Conservation (phyloP, 225 moss, liverwort and hornwort genomes). For the Pleurozium schreberi region DNA sequence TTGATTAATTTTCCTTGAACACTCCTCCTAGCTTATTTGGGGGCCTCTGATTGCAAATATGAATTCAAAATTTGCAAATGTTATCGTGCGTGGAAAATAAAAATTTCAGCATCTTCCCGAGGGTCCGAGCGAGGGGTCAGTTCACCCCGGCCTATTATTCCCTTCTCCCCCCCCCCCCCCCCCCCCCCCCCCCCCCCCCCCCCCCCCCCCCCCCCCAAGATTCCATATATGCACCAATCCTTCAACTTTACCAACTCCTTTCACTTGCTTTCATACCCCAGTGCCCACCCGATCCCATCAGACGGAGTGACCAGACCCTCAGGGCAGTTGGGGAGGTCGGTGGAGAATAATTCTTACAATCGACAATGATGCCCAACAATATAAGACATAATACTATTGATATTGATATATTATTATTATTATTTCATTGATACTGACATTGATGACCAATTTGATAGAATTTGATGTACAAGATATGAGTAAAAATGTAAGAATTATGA, state of each 20-base stretch:
- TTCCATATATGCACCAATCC: neutral
- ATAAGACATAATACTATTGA: neutral
- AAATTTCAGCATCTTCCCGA: too few relatives aligned
- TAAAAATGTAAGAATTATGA: neutral
- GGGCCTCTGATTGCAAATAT: too few relatives aligned
- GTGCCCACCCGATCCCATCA: neutral
- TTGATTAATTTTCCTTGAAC: too few relatives aligned
- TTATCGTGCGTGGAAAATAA: too few relatives aligned
- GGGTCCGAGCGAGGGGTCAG: too few relatives aligned
- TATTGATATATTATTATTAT: neutral
- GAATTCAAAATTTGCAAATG: too few relatives aligned
- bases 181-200: too few relatives aligned
- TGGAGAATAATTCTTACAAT: neutral
- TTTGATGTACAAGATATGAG: neutral
- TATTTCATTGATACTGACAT: neutral
- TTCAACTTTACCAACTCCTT: neutral
- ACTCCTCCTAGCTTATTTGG: too few relatives aligned
- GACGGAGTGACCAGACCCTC: neutral
- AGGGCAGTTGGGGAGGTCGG: neutral
- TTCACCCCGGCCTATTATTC: too few relatives aligned
- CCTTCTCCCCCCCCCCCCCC: too few relatives aligned
- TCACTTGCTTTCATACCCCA: neutral
- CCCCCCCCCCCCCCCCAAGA: too few relatives aligned
- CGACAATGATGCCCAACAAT: neutral
- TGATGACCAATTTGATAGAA: neutral